Percentiles rank a stretch among this genome's conserved stretches.
These are phyloP conservation scores for Alternaria sp. DNA, from an alignment of 2,329 filamentous ascomycete genomes.

Conservation along the genomic window DNA sequence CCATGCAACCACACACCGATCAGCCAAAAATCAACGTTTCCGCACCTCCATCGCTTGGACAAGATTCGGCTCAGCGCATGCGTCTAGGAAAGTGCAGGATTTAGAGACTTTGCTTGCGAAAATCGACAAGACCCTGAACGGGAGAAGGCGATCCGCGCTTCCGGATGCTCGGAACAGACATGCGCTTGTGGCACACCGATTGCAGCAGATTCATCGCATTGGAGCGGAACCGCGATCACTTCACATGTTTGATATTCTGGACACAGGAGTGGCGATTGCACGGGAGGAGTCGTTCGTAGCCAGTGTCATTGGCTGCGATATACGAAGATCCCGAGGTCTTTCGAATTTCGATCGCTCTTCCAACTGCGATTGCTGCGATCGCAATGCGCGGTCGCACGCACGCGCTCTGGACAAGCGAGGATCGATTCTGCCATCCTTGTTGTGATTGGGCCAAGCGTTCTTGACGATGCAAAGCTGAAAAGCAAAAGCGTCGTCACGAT, in stretches of 20 bases:
- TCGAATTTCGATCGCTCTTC: background rate
- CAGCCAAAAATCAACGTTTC: background rate
- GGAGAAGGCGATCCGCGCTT: background rate
- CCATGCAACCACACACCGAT: slow-evolving; percentile 1
- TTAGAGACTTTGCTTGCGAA: background rate
- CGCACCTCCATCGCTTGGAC: slow-evolving; percentile 10
- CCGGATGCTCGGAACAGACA: slow-evolving; percentile 1
- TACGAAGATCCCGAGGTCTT: background rate
- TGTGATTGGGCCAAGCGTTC: slow-evolving; percentile 9
- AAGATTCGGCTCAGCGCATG: slow-evolving; percentile 9
- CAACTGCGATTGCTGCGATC: background rate
- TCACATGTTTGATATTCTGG: background rate
- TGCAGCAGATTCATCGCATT: background rate
- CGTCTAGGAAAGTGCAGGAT: background rate
- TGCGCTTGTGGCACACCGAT: slow-evolving; percentile 4
- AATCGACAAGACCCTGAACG: slow-evolving; percentile 3
- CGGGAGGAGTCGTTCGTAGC: background rate
- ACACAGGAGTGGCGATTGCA: background rate
- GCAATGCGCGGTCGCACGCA: background rate
- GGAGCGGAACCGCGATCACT: background rate
- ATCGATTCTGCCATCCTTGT: background rate
- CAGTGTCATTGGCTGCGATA: background rate
- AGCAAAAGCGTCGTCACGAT: slow-evolving; percentile 6
- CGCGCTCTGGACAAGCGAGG: background rate
- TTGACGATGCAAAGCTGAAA: background rate